Base-by-base conservation (phyloP, 345 rosid genomes). In the Nephelium lappaceum region DNA sequence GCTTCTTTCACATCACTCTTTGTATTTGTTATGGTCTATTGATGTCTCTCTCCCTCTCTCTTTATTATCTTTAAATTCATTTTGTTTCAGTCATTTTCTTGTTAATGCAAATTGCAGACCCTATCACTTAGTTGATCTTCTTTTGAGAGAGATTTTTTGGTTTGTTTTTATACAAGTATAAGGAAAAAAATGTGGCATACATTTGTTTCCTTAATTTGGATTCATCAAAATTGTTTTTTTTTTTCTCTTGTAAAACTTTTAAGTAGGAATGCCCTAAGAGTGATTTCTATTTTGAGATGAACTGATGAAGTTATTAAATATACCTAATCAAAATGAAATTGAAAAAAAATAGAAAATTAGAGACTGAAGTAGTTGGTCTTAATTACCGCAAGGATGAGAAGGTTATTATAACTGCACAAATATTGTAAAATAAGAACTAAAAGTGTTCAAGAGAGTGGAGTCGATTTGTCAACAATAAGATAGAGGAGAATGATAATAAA, bases 1-100 rank as follows among this genome's bases (percentile, higher is more conserved):
- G 78, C 72, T 83, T 79, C 15, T 51, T 78, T 60, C 67, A 24
- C 11, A 76, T 71, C 42, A 65, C 31, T 74, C 39, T 61, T 65
- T 65, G 43, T 65, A 39, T 74, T 67, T 53, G 19, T 58, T 73
- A 72, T 75, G 76, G 66, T 24, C 72, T 68, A 43, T 74, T 49
- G 74, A 39, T 24, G 2, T 76, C 74, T 47, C 41, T 36, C 11
- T 31, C 76, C 72, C 74, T 53, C 25, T 45, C 73, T 66, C 47
- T 73, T 43, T 41, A 11, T 68, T 10, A 60, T 21, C 9, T 8
- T n/a, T 19, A 45, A 18, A 31, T 74, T 65, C n/a, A 3, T 63
- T 67, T 69, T 45, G 10, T 71, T 64, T 69, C 42, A 39, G 6
- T 62, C 18, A 5, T 75, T 72, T 67, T 7, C 68, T 67, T 49